phyloP scores from a whole-genome alignment of 805 yeast species.

The Candida piceae region DNA sequence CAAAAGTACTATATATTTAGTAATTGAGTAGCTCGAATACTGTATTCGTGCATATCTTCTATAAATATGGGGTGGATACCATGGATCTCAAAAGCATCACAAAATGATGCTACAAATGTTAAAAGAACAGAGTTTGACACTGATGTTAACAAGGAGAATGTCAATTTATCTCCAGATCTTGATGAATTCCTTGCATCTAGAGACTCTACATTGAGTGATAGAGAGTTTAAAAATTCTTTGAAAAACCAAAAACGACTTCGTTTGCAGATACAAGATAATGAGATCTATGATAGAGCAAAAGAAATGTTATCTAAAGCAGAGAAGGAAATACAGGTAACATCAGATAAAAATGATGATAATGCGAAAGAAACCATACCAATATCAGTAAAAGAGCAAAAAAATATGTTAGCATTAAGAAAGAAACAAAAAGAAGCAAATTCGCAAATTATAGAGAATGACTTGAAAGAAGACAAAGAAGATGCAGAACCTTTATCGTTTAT shows the following conservation, averaged over 20 bases:
- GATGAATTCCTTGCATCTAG: conserved; percentile 21
- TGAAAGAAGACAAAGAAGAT: no score
- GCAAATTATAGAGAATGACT: conserved; percentile 4
- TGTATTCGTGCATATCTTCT: no score
- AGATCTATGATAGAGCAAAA: background rate
- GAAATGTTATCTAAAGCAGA: background rate
- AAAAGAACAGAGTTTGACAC: conserved; percentile 2
- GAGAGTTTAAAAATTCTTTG: conserved; percentile 27
- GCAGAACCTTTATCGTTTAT: conserved; percentile 3
- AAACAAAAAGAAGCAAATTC: conserved; percentile 1
- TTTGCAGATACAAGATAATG: conserved; percentile 3
- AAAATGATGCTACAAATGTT: conserved; percentile 3
- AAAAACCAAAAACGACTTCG: conserved; percentile 5
- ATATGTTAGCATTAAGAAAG: conserved; percentile 2
- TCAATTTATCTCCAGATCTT: conserved; percentile 22
- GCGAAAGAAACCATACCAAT: no score
- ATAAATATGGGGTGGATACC: conserved; percentile 17
- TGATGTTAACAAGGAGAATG: background rate
- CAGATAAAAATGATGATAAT: no score
- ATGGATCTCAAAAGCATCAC: conserved; percentile 4
- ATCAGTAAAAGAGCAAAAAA: no score
- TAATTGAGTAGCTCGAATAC: no score
- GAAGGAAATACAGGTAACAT: no score
- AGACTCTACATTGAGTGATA: conserved; percentile 25
- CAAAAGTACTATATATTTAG: no score